Evolutionary conservation across 2,329 filamentous ascomycete genomes (phyloP).

Genomic region (Elsinoe perseae): DNA sequence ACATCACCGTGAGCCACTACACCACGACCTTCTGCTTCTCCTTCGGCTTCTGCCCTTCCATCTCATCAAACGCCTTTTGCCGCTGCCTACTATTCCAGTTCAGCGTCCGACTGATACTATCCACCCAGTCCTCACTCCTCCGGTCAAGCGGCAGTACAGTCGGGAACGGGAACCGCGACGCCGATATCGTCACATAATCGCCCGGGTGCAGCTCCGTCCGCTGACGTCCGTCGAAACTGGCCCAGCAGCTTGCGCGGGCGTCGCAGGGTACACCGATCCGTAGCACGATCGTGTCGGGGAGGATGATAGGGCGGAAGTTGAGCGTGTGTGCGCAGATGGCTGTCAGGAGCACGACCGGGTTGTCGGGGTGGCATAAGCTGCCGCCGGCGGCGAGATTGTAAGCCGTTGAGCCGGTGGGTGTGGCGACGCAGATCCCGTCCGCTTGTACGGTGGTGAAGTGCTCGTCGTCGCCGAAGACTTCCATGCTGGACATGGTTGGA

Average conservation of each 20-base stretch:
- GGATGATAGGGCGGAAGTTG: slow-evolving; percentile 90
- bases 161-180: slow-evolving; percentile 72
- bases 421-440: slow-evolving; percentile 88
- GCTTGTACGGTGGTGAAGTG: slow-evolving; percentile 91
- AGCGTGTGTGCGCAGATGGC: slow-evolving; percentile 92
- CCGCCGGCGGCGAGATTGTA: slow-evolving; percentile 96
- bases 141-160: slow-evolving; percentile 59
- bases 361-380: slow-evolving; percentile 89
- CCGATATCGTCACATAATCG: slow-evolving; percentile 79
- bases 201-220: slow-evolving; percentile 63
- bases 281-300: slow-evolving; percentile 92
- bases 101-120: slow-evolving; percentile 69
- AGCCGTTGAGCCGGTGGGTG: slow-evolving; percentile 87
- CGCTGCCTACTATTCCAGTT: slow-evolving; percentile 75
- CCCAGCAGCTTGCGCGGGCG: slow-evolving; percentile 83
- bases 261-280: slow-evolving; percentile 92
- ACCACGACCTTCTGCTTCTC: slow-evolving; percentile 6
- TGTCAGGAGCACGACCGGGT: slow-evolving; percentile 89
- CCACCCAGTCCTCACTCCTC: slow-evolving; percentile 71
- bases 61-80: slow-evolving; percentile 52
- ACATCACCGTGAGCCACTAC: slow-evolving; percentile 3
- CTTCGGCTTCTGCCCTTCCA: slow-evolving; percentile 7
- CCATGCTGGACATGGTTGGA: slow-evolving; percentile 84
- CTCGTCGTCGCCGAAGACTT: slow-evolving; percentile 90
- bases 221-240: slow-evolving; percentile 94